Conservation (phyloP, 176 grass and related monocot genomes). For the Raddia guianensis region DNA sequence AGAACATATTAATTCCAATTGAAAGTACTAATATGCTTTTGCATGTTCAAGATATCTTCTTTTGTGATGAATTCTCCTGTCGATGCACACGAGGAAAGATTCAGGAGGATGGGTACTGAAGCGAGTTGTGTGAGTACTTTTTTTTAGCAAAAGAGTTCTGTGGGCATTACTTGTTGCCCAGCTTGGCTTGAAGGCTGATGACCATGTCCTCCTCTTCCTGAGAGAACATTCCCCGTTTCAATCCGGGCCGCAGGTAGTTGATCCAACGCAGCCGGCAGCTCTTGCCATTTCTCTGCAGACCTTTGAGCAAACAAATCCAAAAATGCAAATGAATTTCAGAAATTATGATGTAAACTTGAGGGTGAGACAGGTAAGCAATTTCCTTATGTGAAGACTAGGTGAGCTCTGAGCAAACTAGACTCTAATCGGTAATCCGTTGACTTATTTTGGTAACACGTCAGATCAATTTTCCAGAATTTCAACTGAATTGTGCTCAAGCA, state of each 20-base stretch:
- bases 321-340: slow-evolving; percentile 25
- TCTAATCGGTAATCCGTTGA: background rate
- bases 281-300: slow-evolving; percentile 86
- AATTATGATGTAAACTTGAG: background rate
- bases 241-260: slow-evolving; percentile 76
- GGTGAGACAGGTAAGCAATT: background rate
- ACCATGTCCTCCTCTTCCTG: slow-evolving; percentile 70
- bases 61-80: background rate
- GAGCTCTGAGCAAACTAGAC: background rate
- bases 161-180: slow-evolving; percentile 81
- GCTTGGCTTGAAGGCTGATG: slow-evolving; percentile 67
- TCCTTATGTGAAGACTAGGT: background rate
- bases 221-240: slow-evolving; percentile 79
- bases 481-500: background rate
- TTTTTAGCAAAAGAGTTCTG: background rate
- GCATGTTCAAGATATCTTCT: background rate
- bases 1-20: background rate
- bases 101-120: background rate
- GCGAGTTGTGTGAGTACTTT: too few species aligned
- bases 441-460: background rate
- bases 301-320: slow-evolving; percentile 32
- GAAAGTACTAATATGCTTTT: background rate
- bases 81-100: background rate
- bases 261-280: slow-evolving; percentile 93
- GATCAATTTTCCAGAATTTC: background rate